phyloP scores from a whole-genome alignment of 2,329 filamentous ascomycete genomes.

The Teratosphaeriaceae sp. region DNA sequence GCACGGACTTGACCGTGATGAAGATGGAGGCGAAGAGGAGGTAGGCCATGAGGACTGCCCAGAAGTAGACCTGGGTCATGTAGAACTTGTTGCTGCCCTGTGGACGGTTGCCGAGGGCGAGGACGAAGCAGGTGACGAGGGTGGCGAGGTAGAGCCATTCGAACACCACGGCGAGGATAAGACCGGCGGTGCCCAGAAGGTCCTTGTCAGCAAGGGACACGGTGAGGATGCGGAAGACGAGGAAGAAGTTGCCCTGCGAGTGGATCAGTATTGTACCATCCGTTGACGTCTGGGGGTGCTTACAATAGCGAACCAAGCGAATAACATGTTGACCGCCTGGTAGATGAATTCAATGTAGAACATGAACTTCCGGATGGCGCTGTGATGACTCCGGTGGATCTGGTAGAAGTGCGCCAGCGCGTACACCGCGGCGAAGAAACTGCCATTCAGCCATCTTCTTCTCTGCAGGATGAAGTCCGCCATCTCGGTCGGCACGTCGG shows the following conservation, averaged over 20 bases:
- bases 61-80: constrained; percentile 97
- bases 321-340: constrained; percentile 94
- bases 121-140: constrained; percentile 87
- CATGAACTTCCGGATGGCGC: constrained; percentile 76
- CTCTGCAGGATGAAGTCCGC: constrained; percentile 93
- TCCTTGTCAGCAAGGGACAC: constrained; percentile 65
- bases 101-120: constrained; percentile 89
- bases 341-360: constrained; percentile 91
- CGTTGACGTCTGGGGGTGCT: constrained; percentile 20
- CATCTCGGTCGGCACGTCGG: constrained; percentile 90
- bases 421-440: constrained; percentile 96
- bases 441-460: constrained; percentile 94
- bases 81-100: constrained; percentile 92
- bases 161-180: constrained; percentile 80
- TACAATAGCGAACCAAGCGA: constrained; percentile 94
- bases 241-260: constrained; percentile 82
- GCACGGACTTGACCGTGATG: constrained; percentile 83
- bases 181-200: constrained; percentile 70
- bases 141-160: constrained; percentile 94
- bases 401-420: constrained; percentile 92
- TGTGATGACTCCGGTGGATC: constrained; percentile 90
- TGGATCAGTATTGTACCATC: not conserved
- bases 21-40: constrained; percentile 92
- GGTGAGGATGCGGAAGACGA: constrained; percentile 96
- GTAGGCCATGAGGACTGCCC: constrained; percentile 93